Evolutionary conservation across 2,329 filamentous ascomycete species (phyloP).

Genomic region (Sarocladiaceae sp.): DNA sequence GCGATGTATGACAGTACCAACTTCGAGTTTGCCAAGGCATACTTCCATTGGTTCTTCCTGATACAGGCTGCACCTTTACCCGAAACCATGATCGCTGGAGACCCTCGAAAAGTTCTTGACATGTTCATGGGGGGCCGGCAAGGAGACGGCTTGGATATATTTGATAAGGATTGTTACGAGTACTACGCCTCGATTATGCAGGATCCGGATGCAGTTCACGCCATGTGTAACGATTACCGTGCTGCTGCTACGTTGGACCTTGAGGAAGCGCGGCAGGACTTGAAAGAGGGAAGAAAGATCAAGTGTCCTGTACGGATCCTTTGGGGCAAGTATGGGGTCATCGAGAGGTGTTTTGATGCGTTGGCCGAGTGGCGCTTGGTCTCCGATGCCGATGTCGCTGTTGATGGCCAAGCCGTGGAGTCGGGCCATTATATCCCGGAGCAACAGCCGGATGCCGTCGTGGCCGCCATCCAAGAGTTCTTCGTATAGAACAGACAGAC

Average conservation of each 20-base stretch:
- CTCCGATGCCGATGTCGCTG: conserved; percentile 25
- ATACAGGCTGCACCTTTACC: conserved; percentile 48
- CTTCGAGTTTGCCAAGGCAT: conserved; percentile 39
- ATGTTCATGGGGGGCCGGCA: conserved; percentile 37
- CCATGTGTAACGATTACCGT: conserved; percentile 53
- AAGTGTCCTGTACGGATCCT: conserved; percentile 42
- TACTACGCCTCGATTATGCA: conserved; percentile 38
- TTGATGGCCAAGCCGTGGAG: conserved; percentile 38
- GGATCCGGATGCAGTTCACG: conserved; percentile 37
- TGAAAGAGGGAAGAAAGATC: conserved; percentile 37
- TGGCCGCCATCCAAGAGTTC: conserved; percentile 35
- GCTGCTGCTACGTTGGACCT: conserved; percentile 49
- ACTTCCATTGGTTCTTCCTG: conserved; percentile 58
- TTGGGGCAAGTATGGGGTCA: conserved; percentile 44
- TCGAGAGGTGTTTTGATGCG: conserved; percentile 46
- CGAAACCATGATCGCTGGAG: conserved; percentile 38
- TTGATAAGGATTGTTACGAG: conserved; percentile 28
- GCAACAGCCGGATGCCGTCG: conserved; percentile 42
- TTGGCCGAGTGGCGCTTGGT: conserved; percentile 48
- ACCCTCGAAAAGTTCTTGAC: conserved; percentile 35
- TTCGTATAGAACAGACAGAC: neutral
- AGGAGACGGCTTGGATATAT: conserved; percentile 29
- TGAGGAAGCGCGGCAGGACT: conserved; percentile 42
- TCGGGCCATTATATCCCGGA: conserved; percentile 49
- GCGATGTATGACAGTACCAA: conserved; percentile 45